phyloP scores from a whole-genome alignment of 2,329 filamentous ascomycete species.

The Diaporthe citriasiana region DNA sequence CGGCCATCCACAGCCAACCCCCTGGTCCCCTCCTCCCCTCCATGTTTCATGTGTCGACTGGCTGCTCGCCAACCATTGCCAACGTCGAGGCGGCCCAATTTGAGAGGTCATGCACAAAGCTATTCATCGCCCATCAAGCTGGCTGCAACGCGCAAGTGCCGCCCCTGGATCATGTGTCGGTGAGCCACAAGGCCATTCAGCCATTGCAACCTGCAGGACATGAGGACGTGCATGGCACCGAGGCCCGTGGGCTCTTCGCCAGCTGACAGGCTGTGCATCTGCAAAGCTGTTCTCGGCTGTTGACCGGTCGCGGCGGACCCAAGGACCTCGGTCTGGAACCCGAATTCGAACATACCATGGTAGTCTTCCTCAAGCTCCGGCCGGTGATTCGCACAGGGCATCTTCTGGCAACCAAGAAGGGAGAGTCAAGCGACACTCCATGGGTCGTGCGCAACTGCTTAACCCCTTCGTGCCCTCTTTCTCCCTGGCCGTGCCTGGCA shows the following conservation, averaged over 20 bases:
- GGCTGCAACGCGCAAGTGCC: constrained; percentile 22
- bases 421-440: not conserved
- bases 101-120: constrained; percentile 29
- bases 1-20: constrained; percentile 16
- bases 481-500: constrained; percentile 9
- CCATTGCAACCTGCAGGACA: not conserved
- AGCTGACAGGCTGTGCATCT: constrained; percentile 21
- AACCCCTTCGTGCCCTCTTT: not conserved
- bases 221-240: not conserved
- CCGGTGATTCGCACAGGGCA: constrained; percentile 4
- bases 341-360: constrained; percentile 10
- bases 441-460: constrained; percentile 2
- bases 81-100: constrained; percentile 1
- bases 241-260: not conserved
- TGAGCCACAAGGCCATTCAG: constrained; percentile 1
- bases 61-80: constrained; percentile 31
- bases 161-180: constrained; percentile 17
- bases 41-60: constrained; percentile 35
- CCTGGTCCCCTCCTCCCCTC: not conserved
- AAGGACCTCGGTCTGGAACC: constrained; percentile 25
- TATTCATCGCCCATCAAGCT: not conserved
- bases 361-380: constrained; percentile 1
- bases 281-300: constrained; percentile 22
- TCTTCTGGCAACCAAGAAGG: constrained; percentile 6
- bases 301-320: constrained; percentile 15